Evolutionary conservation across 352 stramenopile species (phyloP).

Genomic region (Peronospora farinosa): DNA sequence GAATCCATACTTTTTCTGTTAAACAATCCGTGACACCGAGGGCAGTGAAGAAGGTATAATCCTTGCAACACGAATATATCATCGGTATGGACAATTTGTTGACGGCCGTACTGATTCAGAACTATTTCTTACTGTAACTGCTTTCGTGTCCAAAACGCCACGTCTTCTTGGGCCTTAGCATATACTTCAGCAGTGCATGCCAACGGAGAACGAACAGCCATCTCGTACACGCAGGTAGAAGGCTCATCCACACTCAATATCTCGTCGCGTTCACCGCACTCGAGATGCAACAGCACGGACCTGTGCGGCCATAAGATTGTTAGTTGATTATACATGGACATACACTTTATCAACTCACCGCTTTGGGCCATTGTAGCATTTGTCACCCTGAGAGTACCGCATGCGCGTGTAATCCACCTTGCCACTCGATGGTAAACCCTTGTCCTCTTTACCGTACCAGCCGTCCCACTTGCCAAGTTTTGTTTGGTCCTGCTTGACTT

Average conservation of each 20-base stretch:
- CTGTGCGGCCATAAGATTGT: slow-evolving; percentile 9
- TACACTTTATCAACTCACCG: slow-evolving; percentile 25
- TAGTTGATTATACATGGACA: background rate
- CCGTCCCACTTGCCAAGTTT: slow-evolving; percentile 74
- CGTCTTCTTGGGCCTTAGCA: slow-evolving; percentile 33
- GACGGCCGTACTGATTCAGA: no score
- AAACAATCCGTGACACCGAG: no score
- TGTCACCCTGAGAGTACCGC: slow-evolving; percentile 72
- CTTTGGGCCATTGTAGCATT: slow-evolving; percentile 89
- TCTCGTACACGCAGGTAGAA: slow-evolving; percentile 89
- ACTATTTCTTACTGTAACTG: background rate
- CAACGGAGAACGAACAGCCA: slow-evolving; percentile 62
- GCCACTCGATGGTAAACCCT: background rate
- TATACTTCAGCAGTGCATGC: slow-evolving; percentile 53
- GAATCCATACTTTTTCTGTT: no score
- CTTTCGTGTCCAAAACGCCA: slow-evolving; percentile 42
- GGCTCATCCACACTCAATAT: slow-evolving; percentile 89
- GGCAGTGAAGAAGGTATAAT: no score
- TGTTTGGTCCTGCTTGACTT: slow-evolving; percentile 74
- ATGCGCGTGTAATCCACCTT: slow-evolving; percentile 47
- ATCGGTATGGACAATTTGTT: no score
- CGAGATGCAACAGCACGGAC: slow-evolving; percentile 64
- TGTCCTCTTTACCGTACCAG: slow-evolving; percentile 26
- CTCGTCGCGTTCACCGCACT: slow-evolving; percentile 74
- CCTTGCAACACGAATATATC: no score